These are phyloP conservation scores for Claviceps quebecensis DNA, from an alignment of 2,329 filamentous ascomycete genomes.

Conservation along the genomic window DNA sequence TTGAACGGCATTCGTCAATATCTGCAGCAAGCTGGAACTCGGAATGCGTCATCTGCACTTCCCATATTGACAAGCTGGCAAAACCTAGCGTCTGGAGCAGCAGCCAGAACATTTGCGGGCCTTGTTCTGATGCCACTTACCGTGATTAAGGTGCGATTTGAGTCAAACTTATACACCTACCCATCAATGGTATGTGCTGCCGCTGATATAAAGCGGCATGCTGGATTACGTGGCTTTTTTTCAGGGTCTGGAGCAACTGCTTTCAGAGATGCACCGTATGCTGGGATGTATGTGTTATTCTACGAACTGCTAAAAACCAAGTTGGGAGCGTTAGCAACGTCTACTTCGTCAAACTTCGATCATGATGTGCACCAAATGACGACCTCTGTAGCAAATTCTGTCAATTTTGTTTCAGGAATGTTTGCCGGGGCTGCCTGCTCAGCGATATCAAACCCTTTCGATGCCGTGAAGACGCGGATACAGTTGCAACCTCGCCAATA, in stretches of 20 bases:
- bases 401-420: conserved; percentile 78
- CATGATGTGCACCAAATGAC: conserved; percentile 15
- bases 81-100: conserved; percentile 74
- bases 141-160: conserved; percentile 91
- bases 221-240: conserved; percentile 78
- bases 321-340: conserved; percentile 23
- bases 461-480: conserved; percentile 88
- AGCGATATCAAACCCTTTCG: conserved; percentile 87
- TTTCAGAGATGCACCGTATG: conserved; percentile 88
- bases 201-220: conserved; percentile 55
- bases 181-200: conserved; percentile 59
- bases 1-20: conserved; percentile 71
- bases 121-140: conserved; percentile 93
- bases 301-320: conserved; percentile 73
- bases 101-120: conserved; percentile 73
- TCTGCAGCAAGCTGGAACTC: conserved; percentile 22
- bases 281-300: conserved; percentile 83
- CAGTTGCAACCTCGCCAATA: conserved; percentile 80
- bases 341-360: conserved; percentile 5
- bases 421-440: conserved; percentile 73
- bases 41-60: conserved; percentile 49
- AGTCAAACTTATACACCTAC: conserved; percentile 77
- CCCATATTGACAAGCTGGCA: conserved; percentile 71
- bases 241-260: conserved; percentile 88
- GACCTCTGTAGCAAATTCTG: conserved; percentile 34